Base-by-base conservation (phyloP, 2,329 filamentous ascomycete species). In the Colletotrichum eleusines region DNA sequence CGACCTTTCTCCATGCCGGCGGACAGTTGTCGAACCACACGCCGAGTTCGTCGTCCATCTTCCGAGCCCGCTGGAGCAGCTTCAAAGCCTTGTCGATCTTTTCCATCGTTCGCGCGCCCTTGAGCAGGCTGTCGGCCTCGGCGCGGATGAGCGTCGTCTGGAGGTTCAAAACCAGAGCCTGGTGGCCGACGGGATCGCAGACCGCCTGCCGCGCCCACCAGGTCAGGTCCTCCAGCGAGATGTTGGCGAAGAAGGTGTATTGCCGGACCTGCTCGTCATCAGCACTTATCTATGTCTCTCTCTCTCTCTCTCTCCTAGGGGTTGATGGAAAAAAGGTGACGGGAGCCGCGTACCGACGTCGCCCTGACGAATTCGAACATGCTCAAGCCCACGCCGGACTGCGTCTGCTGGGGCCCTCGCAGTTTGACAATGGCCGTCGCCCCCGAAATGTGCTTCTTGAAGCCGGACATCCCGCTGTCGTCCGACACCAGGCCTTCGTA, bases 301-400 rank as follows among this genome's bases (percentile, higher is more conserved):
- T n/a, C n/a, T n/a, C n/a, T n/a, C n/a, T n/a, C n/a, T 7, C 20
- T 23, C 31, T 5, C 33, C 12, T 3, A 12, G 33, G 18, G 1
- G 8, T n/a, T 23, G n/a, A 12, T 3, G 20, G 16, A 14, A 3
- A n/a, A n/a, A n/a, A n/a, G n/a, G n/a, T n/a, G 12, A 23, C 2
- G 5, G 38, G 14, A n/a, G 12, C 4, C 4, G 67, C 74, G 33
- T 74, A 76, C 75, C 53, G 73, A 72, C 40, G 74, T 70, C 6
- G 73, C 73, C 12, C 75, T 71, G n/a, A 76, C 74, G 3, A 76
- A 74, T 46, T 76, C 73, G 31, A 76, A 76, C 74, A 76, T 76
- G 33, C 74, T 75, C 26, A 76, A 48, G 0, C 74, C 73, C 20
- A 75, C 73, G 0, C 66, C 63, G 0, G 74, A 72, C 2, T 66